Evolutionary conservation across 2,329 filamentous ascomycete genomes (phyloP).

Genomic region (Aspergillus piperis): DNA sequence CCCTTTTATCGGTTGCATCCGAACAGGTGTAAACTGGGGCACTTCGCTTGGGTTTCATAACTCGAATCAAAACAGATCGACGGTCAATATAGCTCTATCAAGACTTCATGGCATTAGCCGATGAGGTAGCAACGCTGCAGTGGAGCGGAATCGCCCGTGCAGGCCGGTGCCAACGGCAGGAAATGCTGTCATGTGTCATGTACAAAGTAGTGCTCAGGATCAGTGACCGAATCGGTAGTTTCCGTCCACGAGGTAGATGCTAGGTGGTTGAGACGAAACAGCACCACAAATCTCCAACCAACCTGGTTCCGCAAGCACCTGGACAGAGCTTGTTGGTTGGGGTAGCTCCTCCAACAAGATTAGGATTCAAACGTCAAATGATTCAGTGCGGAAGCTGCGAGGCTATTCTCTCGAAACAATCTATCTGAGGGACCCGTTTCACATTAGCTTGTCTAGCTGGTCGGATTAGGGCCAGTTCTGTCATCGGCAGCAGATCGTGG

Average conservation of each 20-base stretch:
- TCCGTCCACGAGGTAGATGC: not conserved
- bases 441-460: not conserved
- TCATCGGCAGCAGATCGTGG: not conserved
- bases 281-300: not conserved
- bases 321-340: slow-evolving; percentile 2
- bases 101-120: not conserved
- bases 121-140: not conserved
- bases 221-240: not conserved
- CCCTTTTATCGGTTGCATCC: not conserved
- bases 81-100: not conserved
- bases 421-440: slow-evolving; percentile 4
- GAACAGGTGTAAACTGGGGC: not conserved
- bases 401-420: slow-evolving; percentile 1
- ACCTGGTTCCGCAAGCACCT: not conserved
- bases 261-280: not conserved
- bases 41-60: not conserved
- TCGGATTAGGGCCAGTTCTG: not conserved
- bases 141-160: not conserved
- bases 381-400: not conserved
- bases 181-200: not conserved
- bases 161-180: not conserved
- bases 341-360: not conserved
- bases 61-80: slow-evolving; percentile 1
- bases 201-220: not conserved
- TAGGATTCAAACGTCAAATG: not conserved